Conservation (phyloP, 768 basidiomycete genomes). For the Hydnomerulius pinastri region DNA sequence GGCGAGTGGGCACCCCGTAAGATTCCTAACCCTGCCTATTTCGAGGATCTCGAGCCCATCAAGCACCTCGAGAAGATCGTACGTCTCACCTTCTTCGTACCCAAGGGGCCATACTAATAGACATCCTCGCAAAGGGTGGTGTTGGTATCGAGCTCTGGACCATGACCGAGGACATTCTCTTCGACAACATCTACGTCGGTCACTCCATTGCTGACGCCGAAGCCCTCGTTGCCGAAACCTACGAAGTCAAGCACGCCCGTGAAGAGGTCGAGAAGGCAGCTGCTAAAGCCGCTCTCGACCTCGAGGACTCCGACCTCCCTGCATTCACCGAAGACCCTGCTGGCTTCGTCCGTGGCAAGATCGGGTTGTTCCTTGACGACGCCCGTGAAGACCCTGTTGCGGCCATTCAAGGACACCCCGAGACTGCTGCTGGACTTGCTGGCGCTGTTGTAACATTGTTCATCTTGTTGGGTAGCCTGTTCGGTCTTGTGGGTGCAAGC, state of each 20-base stretch:
- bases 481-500: slow-evolving; percentile 74
- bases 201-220: slow-evolving; percentile 88
- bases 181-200: slow-evolving; percentile 93
- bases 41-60: slow-evolving; percentile 82
- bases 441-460: slow-evolving; percentile 78
- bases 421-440: slow-evolving; percentile 78
- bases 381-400: slow-evolving; percentile 73
- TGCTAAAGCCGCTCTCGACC: slow-evolving; percentile 43
- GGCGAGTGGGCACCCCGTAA: slow-evolving; percentile 91
- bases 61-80: slow-evolving; percentile 87
- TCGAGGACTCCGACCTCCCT: slow-evolving; percentile 44
- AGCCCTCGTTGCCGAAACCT: slow-evolving; percentile 83
- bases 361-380: slow-evolving; percentile 77
- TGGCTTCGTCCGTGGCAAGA: slow-evolving; percentile 76
- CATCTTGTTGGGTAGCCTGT: slow-evolving; percentile 79
- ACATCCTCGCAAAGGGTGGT: slow-evolving; percentile 75
- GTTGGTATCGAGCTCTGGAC: slow-evolving; percentile 99
- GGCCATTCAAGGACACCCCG: slow-evolving; percentile 88
- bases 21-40: slow-evolving; percentile 90
- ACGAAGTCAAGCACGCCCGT: slow-evolving; percentile 82
- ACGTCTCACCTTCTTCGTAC: no score
- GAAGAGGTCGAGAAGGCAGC: slow-evolving; percentile 68
- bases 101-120: no score
- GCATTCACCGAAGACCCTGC: slow-evolving; percentile 75
- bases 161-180: slow-evolving; percentile 95